Conservation (phyloP, 495 filamentous ascomycete genomes). For the Bathelium albidoporum region DNA sequence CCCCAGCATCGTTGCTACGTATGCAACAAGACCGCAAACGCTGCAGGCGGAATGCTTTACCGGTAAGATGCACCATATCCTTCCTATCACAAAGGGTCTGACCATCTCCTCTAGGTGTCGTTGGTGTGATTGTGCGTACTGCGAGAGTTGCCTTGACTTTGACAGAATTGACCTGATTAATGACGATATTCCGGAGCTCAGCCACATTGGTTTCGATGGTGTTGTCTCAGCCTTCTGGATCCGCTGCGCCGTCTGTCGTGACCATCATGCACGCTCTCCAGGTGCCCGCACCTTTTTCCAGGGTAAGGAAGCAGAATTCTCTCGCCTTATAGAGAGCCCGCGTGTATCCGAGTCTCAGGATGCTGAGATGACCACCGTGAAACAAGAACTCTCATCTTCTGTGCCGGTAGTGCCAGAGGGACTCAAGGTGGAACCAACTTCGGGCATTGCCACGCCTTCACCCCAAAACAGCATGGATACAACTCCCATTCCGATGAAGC, state of each 20-base stretch:
- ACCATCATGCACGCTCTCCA: constrained; percentile 26
- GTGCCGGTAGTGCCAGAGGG: not conserved
- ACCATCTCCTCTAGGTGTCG: constrained; percentile 30
- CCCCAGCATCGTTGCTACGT: constrained; percentile 48
- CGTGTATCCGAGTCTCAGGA: not conserved
- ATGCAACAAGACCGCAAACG: constrained; percentile 43
- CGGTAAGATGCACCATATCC: constrained; percentile 21
- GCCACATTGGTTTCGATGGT: constrained; percentile 37
- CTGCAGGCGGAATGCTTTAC: constrained; percentile 51
- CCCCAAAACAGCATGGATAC: too few species aligned
- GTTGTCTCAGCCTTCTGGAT: constrained; percentile 42
- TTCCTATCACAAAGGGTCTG: too few species aligned
- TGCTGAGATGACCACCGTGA: not conserved
- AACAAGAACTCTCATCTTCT: not conserved
- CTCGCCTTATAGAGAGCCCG: not conserved
- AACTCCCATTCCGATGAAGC: not conserved
- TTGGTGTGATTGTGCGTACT: constrained; percentile 47
- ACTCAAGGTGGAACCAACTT: too few species aligned
- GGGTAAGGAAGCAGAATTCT: constrained; percentile 8
- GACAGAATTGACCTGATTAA: constrained; percentile 42
- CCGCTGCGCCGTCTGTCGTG: constrained; percentile 36
- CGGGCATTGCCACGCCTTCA: too few species aligned
- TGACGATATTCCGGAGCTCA: constrained; percentile 40
- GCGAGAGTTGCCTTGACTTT: constrained; percentile 54
- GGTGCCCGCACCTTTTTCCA: constrained; percentile 27